These are phyloP conservation scores for Diaporthe batatas DNA, from an alignment of 2,329 filamentous ascomycete species.

Conservation along the genomic window DNA sequence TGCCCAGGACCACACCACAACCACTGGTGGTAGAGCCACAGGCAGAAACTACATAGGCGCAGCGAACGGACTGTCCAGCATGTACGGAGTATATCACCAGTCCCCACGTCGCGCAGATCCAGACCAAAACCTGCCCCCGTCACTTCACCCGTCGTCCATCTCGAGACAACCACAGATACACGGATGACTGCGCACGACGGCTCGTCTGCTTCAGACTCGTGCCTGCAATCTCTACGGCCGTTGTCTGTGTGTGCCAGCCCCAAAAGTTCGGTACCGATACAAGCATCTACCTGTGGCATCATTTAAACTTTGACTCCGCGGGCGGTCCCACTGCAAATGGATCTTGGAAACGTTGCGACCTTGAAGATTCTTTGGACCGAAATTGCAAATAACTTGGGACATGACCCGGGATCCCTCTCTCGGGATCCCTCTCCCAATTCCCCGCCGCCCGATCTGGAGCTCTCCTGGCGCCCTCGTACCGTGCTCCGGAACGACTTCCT, in stretches of 20 bases:
- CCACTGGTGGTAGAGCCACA: no score
- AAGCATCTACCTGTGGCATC: constrained; percentile 31
- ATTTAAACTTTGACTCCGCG: constrained; percentile 34
- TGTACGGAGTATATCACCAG: neutral
- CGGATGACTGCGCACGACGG: neutral
- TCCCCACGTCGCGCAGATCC: constrained; percentile 1
- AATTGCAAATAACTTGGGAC: constrained; percentile 33
- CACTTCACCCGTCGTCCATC: neutral
- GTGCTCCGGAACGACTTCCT: constrained; percentile 24
- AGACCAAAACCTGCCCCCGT: constrained; percentile 8
- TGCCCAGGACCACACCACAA: neutral
- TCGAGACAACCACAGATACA: constrained; percentile 11
- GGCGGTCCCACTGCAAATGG: constrained; percentile 28
- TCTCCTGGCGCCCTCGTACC: constrained; percentile 17
- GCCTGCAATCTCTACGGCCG: constrained; percentile 30
- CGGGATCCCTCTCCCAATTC: constrained; percentile 22
- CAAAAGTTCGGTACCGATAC: constrained; percentile 29
- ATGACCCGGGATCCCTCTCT: constrained; percentile 9
- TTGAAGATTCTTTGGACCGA: constrained; percentile 36
- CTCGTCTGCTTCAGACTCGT: neutral
- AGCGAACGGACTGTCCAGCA: neutral
- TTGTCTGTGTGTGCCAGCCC: constrained; percentile 20
- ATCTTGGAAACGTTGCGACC: constrained; percentile 33
- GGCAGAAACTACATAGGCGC: no score
- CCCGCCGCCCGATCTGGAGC: constrained; percentile 23